These are phyloP conservation scores for Aegilops bicornis DNA, from an alignment of 176 grass and related monocot species.

Conservation along the genomic window DNA sequence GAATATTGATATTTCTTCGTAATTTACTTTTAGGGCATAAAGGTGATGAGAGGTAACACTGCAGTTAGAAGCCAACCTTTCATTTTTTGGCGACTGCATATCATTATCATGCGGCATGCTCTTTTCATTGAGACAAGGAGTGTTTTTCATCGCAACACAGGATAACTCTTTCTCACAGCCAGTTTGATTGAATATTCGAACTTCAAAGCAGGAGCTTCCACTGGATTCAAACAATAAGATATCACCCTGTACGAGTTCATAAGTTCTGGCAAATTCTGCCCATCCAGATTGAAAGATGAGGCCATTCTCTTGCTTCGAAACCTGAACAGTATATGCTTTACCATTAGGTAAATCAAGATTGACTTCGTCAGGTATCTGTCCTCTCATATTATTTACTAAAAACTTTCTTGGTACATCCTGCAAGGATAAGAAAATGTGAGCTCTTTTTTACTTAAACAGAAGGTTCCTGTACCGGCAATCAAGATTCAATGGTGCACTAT, in stretches of 20 bases:
- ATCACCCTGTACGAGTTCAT: conserved; percentile 25
- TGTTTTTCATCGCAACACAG: not conserved
- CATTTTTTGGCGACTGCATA: not conserved
- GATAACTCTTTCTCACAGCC: not conserved
- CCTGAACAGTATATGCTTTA: not conserved
- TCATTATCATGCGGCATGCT: not conserved
- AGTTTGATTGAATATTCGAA: not conserved
- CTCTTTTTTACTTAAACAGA: not conserved
- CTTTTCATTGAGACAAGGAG: not conserved
- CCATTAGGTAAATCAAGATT: too few species aligned
- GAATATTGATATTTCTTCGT: not conserved
- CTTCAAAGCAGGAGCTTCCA: conserved; percentile 2
- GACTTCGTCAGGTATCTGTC: too few species aligned
- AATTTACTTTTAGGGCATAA: not conserved
- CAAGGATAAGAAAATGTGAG: not conserved
- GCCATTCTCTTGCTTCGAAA: not conserved
- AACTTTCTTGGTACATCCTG: conserved; percentile 30
- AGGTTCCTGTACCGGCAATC: too few species aligned
- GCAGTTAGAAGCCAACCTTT: not conserved
- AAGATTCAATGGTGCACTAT: not conserved
- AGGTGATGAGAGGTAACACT: not conserved
- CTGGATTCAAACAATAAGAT: conserved; percentile 32
- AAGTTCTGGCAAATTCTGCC: conserved; percentile 30
- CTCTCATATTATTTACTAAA: not conserved
- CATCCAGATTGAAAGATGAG: conserved; percentile 26